phyloP scores from a whole-genome alignment of 495 filamentous ascomycete species.

The Terfezia boudieri region DNA sequence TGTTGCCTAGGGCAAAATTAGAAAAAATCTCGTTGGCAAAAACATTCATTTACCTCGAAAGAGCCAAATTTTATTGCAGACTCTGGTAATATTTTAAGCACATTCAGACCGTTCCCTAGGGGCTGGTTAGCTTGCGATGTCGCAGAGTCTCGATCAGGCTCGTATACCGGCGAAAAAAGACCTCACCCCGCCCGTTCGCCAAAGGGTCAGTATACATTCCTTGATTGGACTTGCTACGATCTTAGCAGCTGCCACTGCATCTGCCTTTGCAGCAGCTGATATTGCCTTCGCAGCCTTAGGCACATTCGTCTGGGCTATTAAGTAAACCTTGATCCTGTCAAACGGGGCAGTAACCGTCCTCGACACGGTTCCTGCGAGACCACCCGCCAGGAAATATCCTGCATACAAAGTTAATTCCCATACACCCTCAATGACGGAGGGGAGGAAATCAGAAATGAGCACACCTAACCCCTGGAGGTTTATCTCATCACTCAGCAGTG shows the following conservation, averaged over 20 bases:
- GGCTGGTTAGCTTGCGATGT: too few species aligned
- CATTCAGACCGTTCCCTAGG: slow-evolving; percentile 84
- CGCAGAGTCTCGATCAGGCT: slow-evolving; percentile 16
- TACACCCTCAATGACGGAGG: slow-evolving; percentile 24
- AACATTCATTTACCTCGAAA: slow-evolving; percentile 39
- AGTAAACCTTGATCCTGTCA: slow-evolving; percentile 90
- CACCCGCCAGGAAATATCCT: slow-evolving; percentile 97
- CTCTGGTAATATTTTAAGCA: slow-evolving; percentile 93
- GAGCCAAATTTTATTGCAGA: slow-evolving; percentile 94
- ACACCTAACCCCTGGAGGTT: slow-evolving; percentile 83
- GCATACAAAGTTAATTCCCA: slow-evolving; percentile 42
- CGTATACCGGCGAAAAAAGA: slow-evolving; percentile 82
- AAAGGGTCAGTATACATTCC: slow-evolving; percentile 51
- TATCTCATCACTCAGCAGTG: slow-evolving; percentile 63
- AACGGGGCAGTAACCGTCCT: slow-evolving; percentile 85
- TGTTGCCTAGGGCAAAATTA: slow-evolving; percentile 33
- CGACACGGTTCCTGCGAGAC: slow-evolving; percentile 74
- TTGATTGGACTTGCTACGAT: slow-evolving; percentile 44
- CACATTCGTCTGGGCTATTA: slow-evolving; percentile 68
- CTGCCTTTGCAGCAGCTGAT: slow-evolving; percentile 47
- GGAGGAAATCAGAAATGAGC: slow-evolving; percentile 50
- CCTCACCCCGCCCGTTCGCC: slow-evolving; percentile 67
- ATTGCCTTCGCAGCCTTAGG: slow-evolving; percentile 27
- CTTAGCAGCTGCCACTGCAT: slow-evolving; percentile 33
- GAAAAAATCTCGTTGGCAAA: too few species aligned